Percentiles rank a stretch among this genome's conserved stretches.
phyloP scores from a whole-genome alignment of 164 flowering plant genomes.

The Vitis labrusca region DNA sequence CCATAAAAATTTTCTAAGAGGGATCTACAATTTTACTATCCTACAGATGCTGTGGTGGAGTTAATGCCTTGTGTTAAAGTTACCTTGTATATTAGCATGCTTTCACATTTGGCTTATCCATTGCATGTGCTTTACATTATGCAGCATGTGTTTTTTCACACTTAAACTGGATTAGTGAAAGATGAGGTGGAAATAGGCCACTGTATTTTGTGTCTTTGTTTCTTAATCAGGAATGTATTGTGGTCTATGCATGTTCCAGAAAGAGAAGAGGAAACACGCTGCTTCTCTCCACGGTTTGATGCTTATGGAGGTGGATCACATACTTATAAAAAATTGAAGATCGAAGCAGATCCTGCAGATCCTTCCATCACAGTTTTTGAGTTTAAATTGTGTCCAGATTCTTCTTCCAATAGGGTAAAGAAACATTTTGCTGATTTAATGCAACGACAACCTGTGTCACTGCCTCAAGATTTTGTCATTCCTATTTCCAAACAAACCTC shows the following conservation, averaged over 20 bases:
- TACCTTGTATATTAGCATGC: no score
- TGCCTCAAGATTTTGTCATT: background rate
- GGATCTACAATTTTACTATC: no score
- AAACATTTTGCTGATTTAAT: conserved; percentile 4
- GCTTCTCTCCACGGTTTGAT: conserved; percentile 63
- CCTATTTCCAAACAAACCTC: conserved; percentile 2
- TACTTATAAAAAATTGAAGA: conserved; percentile 11
- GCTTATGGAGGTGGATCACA: conserved; percentile 17
- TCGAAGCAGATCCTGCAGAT: background rate
- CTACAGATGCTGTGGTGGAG: no score
- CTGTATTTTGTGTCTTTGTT: no score
- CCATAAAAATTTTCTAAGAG: no score
- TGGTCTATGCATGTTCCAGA: conserved; percentile 42
- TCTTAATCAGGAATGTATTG: background rate
- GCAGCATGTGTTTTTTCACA: no score
- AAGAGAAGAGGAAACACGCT: conserved; percentile 42
- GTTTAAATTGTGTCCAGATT: conserved; percentile 12
- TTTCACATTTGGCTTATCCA: no score
- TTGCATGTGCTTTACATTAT: no score
- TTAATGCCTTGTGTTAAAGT: no score
- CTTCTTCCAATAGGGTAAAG: conserved; percentile 7
- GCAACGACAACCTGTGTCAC: conserved; percentile 3
- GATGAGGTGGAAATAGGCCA: no score
- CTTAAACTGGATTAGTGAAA: no score
- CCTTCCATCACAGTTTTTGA: conserved; percentile 7